Evolutionary conservation across 768 basidiomycete genomes (phyloP), one percentile per base, ranked within the genome.

Genomic region (Tulasnella sp.): DNA sequence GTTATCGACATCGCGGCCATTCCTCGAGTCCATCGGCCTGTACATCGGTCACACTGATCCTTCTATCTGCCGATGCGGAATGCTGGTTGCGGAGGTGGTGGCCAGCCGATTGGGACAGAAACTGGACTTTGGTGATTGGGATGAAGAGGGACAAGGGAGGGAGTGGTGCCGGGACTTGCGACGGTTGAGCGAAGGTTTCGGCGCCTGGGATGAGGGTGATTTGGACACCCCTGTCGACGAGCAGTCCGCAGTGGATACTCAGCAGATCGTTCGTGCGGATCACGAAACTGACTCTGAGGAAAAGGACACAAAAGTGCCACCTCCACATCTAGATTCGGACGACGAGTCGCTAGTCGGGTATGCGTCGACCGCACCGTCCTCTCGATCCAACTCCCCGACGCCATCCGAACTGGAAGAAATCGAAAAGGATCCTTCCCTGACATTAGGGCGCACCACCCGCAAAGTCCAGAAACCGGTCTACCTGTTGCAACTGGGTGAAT

Each of bases 401-500:
- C 82, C 80, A 2, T 81, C 81, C 2, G 85, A 87, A 62, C 78
- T 93, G 6, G 84, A 76, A 17, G 90, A 87, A 64, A 83, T 88
- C 31, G 87, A 86, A 64, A 81, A 77, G 50, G 91, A 97, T 62
- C 93, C 93, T 0, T 83, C 86, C 1, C 71, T 94, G 34, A 79
- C 76, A 45, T 74, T 86, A 6, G 82, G 81, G 6, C 69, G 69
- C 32, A 55, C 64, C 1, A 59, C 66, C 0, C 63, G 64, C 21
- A 89, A 83, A 63, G 74, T 85, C 12, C 66, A 75, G n/a, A 76
- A 81, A 15, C 96, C 96, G 0, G 87, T 98, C 7, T 99, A 97
- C 67, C 79, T 98, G 11, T 77, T 77, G 6, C 92, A 97, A 65
- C 74, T 99, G 4, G 81, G 81, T 3, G 79, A 80, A 48, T 71